These are phyloP conservation scores for Picocystis sp. DNA, from an alignment of 163 green algal genomes.

Conservation along the genomic window DNA sequence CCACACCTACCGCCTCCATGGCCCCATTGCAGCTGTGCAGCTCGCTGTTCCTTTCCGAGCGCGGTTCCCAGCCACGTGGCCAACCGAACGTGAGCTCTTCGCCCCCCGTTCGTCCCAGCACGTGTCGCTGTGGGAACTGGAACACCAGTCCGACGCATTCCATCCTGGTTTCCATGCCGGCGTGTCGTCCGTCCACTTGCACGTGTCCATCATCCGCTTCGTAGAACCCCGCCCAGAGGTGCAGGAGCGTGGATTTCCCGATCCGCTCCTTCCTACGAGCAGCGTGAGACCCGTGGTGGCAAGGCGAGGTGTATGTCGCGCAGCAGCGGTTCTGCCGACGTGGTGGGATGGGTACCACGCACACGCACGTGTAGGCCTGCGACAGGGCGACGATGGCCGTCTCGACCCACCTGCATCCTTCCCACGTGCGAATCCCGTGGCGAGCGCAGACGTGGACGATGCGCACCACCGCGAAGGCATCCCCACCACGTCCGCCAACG, in stretches of 20 bases:
- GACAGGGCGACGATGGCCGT: too few relatives aligned
- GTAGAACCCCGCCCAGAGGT: conserved; percentile 48
- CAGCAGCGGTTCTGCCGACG: conserved; percentile 3
- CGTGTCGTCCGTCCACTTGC: neutral
- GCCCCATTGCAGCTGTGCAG: conserved; percentile 25
- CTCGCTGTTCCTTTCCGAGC: too few relatives aligned
- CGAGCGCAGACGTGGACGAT: too few relatives aligned
- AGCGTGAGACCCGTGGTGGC: conserved; percentile 51
- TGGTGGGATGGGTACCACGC: conserved; percentile 5
- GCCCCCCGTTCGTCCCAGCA: conserved; percentile 50
- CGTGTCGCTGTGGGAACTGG: conserved; percentile 90
- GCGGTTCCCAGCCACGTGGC: conserved; percentile 28
- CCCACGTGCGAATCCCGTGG: too few relatives aligned
- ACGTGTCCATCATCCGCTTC: conserved; percentile 30
- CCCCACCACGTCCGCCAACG: too few relatives aligned
- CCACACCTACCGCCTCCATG: conserved; percentile 44
- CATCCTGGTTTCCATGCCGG: neutral
- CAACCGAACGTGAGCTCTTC: conserved; percentile 71
- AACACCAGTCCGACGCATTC: conserved; percentile 61
- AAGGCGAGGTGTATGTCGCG: conserved; percentile 39
- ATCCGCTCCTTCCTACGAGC: conserved; percentile 55
- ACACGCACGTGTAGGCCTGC: neutral
- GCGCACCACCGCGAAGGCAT: too few relatives aligned
- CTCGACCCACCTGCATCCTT: too few relatives aligned
- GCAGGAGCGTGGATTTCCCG: conserved; percentile 78